phyloP scores from a whole-genome alignment of 768 basidiomycete genomes.

The Hemileccinum impolitum region DNA sequence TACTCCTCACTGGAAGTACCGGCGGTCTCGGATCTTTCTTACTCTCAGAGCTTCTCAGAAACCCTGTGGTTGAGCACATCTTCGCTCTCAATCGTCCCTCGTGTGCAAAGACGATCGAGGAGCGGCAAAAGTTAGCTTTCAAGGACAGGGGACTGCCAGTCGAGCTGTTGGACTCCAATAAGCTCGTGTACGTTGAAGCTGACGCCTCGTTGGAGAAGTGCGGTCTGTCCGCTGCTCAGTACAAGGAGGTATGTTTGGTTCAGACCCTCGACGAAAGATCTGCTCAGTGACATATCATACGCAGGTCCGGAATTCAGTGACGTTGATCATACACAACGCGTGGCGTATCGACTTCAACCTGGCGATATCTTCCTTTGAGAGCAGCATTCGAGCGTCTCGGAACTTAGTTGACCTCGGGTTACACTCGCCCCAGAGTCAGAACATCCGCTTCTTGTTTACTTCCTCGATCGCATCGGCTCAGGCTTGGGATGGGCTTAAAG shows the following conservation, averaged over 20 bases:
- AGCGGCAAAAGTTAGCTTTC: slow-evolving; percentile 34
- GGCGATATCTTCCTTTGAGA: too few species aligned
- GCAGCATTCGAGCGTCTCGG: slow-evolving; percentile 37
- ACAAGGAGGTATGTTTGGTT: slow-evolving; percentile 13
- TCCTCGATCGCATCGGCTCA: slow-evolving; percentile 38
- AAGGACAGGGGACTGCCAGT: slow-evolving; percentile 34
- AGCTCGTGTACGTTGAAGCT: slow-evolving; percentile 39
- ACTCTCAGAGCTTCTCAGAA: slow-evolving; percentile 29
- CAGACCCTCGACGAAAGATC: not conserved
- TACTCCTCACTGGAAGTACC: slow-evolving; percentile 40
- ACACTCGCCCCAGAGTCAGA: slow-evolving; percentile 23
- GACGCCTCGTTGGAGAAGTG: slow-evolving; percentile 30
- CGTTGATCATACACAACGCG: slow-evolving; percentile 40
- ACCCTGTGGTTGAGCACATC: slow-evolving; percentile 24
- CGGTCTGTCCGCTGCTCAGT: slow-evolving; percentile 26
- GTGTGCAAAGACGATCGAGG: slow-evolving; percentile 5
- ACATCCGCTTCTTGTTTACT: slow-evolving; percentile 37
- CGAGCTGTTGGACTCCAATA: slow-evolving; percentile 26
- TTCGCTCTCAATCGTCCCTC: slow-evolving; percentile 34
- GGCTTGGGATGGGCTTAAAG: slow-evolving; percentile 26
- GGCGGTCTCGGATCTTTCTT: slow-evolving; percentile 42
- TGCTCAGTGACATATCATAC: not conserved
- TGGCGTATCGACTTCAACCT: slow-evolving; percentile 47
- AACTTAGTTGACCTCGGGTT: slow-evolving; percentile 34
- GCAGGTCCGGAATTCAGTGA: slow-evolving; percentile 33